Base-by-base conservation (phyloP, 257 asterid genomes). In the Ilex asprella region DNA sequence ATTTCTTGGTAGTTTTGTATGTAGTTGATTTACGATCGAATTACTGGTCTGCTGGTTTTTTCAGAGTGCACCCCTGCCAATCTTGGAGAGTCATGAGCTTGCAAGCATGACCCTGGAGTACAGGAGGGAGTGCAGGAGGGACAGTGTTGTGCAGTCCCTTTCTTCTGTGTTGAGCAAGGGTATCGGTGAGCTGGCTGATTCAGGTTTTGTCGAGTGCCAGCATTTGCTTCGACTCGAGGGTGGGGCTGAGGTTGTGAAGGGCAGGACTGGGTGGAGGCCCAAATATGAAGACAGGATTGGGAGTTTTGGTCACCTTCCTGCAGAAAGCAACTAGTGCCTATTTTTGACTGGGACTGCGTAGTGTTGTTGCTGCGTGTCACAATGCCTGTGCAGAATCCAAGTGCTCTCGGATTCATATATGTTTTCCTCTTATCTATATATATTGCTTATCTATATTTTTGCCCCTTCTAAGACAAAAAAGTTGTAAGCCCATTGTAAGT, bases 101-200 rank as follows among this genome's bases (percentile, higher is more conserved):
- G 83, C 82, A 31, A 82, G 89, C 31, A 72, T 89, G 90, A 89
- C 93, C 14, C 68, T 93, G 32, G 99, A 93, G 75, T 93, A 89
- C 68, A 73, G 96, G 66, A 87, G 97, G 84, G 99, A 93, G 72
- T 93, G 99, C 77, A 80, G 78, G 83, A 93, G 83, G 86, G 99
- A 93, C 95, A 85, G 95, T 30, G 85, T 87, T 66, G 80, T 93
- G 74, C 88, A 93, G 79, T 93, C 99, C 70, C 94, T 89, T 35
- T 81, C 95, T 29, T 84, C 94, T 16, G 81, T 93, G 49, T 64
- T 78, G 53, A 79, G 69, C 59, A 70, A 82, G 32, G 70, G 73
- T 30, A 76, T 55, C 6, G 85, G 76, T 1, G 81, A 81, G 41
- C 29, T 76, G 51, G 76, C 76, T 3, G 64, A 60, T 35, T 67